A percentile compares a stretch with the other conserved stretches of the same genome.
phyloP scores from a whole-genome alignment of 345 rosid species.

The Diplotaxis tenuifolia region DNA sequence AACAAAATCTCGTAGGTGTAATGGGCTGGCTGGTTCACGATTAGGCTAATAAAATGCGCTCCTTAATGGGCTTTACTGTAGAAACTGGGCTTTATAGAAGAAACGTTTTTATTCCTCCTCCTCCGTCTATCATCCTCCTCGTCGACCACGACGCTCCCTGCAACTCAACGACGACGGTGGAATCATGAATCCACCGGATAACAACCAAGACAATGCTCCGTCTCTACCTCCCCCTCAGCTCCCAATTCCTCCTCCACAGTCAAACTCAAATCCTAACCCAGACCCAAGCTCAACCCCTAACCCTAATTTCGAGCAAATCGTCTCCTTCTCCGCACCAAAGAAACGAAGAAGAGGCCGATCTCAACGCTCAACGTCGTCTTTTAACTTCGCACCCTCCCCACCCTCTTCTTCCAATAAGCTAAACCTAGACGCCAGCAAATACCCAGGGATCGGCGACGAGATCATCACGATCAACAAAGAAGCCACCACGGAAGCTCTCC shows the following conservation, averaged over 20 bases:
- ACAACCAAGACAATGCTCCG: conserved; percentile 40
- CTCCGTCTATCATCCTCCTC: background rate
- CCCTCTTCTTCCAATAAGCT: conserved; percentile 29
- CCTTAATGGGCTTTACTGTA: background rate
- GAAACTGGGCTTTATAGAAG: background rate
- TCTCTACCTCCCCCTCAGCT: conserved; percentile 44
- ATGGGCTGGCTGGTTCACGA: background rate
- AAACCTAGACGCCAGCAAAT: no score
- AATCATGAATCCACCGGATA: conserved; percentile 48
- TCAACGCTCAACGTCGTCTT: conserved; percentile 54
- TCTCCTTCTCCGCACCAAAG: conserved; percentile 70
- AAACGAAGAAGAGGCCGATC: conserved; percentile 87
- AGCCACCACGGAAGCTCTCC: conserved; percentile 84
- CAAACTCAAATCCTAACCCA: conserved; percentile 40
- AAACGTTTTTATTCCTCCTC: background rate
- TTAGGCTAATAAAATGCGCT: background rate
- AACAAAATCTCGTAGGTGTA: background rate
- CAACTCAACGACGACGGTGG: conserved; percentile 15
- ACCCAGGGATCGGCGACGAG: conserved; percentile 66
- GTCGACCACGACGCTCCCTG: background rate
- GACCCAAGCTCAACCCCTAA: conserved; percentile 24
- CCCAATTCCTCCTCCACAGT: conserved; percentile 40
- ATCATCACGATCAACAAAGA: conserved; percentile 89
- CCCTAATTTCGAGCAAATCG: conserved; percentile 43
- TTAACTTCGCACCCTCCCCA: conserved; percentile 32